Conservation (phyloP, 306 rosid genomes). For the Abrus pulchellus region DNA sequence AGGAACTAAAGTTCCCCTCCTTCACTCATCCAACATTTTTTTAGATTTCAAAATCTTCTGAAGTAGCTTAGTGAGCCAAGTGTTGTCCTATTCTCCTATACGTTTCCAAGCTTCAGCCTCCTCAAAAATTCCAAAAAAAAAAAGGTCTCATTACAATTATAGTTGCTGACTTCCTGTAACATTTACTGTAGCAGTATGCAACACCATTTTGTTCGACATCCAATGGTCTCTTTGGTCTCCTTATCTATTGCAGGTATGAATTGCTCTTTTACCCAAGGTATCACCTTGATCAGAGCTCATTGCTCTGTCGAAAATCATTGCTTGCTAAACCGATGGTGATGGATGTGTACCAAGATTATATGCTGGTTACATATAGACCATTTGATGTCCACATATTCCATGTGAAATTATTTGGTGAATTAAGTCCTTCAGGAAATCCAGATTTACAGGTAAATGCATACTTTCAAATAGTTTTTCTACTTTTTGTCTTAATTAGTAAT, state of each 20-base stretch:
- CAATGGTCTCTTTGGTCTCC: slow-evolving; percentile 43
- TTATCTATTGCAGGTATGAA: slow-evolving; percentile 77
- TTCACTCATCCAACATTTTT: too few relatives aligned
- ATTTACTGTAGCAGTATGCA: slow-evolving; percentile 26
- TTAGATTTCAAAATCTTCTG: too few relatives aligned
- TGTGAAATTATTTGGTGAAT: slow-evolving; percentile 83
- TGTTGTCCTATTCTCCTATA: too few relatives aligned
- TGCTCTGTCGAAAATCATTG: slow-evolving; percentile 85
- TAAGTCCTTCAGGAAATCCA: slow-evolving; percentile 81
- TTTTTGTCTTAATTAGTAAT: slow-evolving; percentile 27
- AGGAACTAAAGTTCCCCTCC: too few relatives aligned
- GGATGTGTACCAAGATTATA: slow-evolving; percentile 95
- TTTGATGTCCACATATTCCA: slow-evolving; percentile 96
- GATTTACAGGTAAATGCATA: slow-evolving; percentile 78
- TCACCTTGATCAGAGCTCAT: slow-evolving; percentile 98
- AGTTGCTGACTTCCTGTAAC: slow-evolving; percentile 13
- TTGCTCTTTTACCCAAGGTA: slow-evolving; percentile 96
- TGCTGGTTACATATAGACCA: slow-evolving; percentile 88
- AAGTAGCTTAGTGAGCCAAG: too few relatives aligned
- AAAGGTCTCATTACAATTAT: slow-evolving; percentile 14
- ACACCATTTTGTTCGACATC: slow-evolving; percentile 40
- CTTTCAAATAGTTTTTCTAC: slow-evolving; percentile 44
- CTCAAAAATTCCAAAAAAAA: neutral
- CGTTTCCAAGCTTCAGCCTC: too few relatives aligned
- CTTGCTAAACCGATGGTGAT: slow-evolving; percentile 94